phyloP scores from a whole-genome alignment of 495 filamentous ascomycete species.

The Neurospora tetraspora region DNA sequence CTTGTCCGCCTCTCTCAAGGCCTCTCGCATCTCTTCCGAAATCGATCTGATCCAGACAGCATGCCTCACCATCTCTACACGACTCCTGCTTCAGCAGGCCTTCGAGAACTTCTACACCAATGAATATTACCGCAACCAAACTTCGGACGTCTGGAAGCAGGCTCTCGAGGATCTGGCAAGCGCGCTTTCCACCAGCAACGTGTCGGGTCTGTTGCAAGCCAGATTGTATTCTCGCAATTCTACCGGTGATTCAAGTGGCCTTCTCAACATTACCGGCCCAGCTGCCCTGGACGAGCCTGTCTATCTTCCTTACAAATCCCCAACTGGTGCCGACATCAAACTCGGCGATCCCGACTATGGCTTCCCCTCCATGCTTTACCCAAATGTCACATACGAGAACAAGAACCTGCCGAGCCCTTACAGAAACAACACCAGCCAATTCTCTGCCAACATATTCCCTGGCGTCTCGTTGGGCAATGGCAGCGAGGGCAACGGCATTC shows the following conservation, averaged over 20 bases:
- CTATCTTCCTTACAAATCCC: slow-evolving; percentile 43
- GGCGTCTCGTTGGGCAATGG: slow-evolving; percentile 43
- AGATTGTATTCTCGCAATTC: slow-evolving; percentile 53
- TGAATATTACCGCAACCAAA: slow-evolving; percentile 26
- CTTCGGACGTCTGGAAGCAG: slow-evolving; percentile 37
- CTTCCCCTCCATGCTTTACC: slow-evolving; percentile 60
- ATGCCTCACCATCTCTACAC: slow-evolving; percentile 54
- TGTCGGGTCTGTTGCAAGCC: slow-evolving; percentile 53
- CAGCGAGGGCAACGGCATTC: slow-evolving; percentile 38
- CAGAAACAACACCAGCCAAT: slow-evolving; percentile 28
- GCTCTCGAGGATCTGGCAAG: slow-evolving; percentile 49
- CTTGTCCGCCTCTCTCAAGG: slow-evolving; percentile 76
- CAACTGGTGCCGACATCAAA: slow-evolving; percentile 45
- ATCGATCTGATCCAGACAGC: slow-evolving; percentile 63
- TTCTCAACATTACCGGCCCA: slow-evolving; percentile 52
- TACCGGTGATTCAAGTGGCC: slow-evolving; percentile 38
- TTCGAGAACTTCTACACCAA: slow-evolving; percentile 49
- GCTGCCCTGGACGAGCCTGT: slow-evolving; percentile 26
- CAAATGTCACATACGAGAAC: slow-evolving; percentile 56
- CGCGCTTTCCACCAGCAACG: slow-evolving; percentile 45
- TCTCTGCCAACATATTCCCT: slow-evolving; percentile 30
- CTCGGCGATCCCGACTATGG: slow-evolving; percentile 52
- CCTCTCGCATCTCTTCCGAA: slow-evolving; percentile 66
- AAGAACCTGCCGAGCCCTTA: slow-evolving; percentile 24
- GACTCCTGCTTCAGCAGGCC: slow-evolving; percentile 54